Percentiles rank a stretch among this genome's conserved stretches.
These are phyloP conservation scores for Ascodesmis nigricans DNA, from an alignment of 495 filamentous ascomycete genomes.

Conservation along the genomic window DNA sequence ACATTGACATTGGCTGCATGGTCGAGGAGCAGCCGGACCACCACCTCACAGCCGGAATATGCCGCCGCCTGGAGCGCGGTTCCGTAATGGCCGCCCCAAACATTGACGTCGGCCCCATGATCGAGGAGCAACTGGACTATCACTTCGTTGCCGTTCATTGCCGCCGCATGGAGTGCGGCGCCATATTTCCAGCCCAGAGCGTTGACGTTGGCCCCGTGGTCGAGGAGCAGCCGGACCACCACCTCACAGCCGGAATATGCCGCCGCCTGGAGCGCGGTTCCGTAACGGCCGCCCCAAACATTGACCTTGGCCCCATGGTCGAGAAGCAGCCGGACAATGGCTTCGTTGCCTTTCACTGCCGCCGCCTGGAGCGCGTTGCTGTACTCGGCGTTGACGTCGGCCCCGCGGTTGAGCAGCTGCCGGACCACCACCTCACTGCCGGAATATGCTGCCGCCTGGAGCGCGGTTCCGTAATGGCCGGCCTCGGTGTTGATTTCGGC, in stretches of 20 bases:
- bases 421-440: slow-evolving; percentile 2
- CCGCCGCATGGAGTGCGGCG: slow-evolving; percentile 1
- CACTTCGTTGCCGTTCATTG: not conserved
- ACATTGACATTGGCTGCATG: not conserved
- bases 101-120: slow-evolving; percentile 8
- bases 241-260: not conserved
- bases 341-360: not conserved
- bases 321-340: slow-evolving; percentile 1
- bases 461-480: not conserved
- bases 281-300: not conserved
- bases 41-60: not conserved
- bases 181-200: not conserved
- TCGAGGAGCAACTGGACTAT: slow-evolving; percentile 6
- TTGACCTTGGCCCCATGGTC: slow-evolving; percentile 2
- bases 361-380: slow-evolving; percentile 1
- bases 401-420: not conserved
- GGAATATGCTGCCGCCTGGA: not conserved
- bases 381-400: slow-evolving; percentile 1
- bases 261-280: slow-evolving; percentile 2
- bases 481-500: not conserved
- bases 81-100: slow-evolving; percentile 4
- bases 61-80: slow-evolving; percentile 1
- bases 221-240: slow-evolving; percentile 2
- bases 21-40: not conserved
- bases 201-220: slow-evolving; percentile 2